phyloP scores from a whole-genome alignment of 73 alveolate genomes.

The Diophrys appendiculata region DNA sequence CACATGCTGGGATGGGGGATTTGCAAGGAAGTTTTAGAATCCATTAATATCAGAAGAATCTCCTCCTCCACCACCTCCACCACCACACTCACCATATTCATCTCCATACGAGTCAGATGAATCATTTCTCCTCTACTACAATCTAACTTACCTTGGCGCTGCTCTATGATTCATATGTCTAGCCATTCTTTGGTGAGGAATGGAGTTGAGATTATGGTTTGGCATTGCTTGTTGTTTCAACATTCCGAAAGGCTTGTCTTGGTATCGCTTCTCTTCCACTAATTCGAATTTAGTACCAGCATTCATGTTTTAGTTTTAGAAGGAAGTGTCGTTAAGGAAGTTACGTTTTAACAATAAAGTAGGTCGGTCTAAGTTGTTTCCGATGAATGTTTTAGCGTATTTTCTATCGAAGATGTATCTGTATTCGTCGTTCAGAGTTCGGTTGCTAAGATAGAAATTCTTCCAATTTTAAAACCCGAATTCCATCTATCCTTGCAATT shows the following conservation, averaged over 20 bases:
- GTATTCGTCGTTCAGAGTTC: constrained; percentile 80
- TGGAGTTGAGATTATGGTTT: too few species aligned
- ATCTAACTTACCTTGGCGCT: constrained; percentile 10
- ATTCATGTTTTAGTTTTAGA: constrained; percentile 1
- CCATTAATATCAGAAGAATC: neutral
- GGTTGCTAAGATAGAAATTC: constrained; percentile 71
- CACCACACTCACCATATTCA: neutral
- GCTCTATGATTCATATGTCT: neutral
- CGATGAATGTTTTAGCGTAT: constrained; percentile 72
- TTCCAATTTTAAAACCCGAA: constrained; percentile 66
- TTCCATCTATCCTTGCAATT: neutral
- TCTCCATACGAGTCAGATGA: neutral
- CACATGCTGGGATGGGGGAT: neutral
- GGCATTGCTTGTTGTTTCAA: too few species aligned
- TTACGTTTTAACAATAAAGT: constrained; percentile 76
- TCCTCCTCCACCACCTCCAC: neutral
- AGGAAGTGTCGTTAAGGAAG: constrained; percentile 19
- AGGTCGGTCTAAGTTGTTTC: constrained; percentile 92
- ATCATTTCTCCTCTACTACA: neutral
- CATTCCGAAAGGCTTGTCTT: too few species aligned
- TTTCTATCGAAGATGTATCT: constrained; percentile 91
- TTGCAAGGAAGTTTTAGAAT: neutral
- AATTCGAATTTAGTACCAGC: neutral
- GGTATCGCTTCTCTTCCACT: too few species aligned
- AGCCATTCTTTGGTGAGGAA: neutral